A percentile compares a stretch with the other conserved stretches of the same genome.
Evolutionary conservation across 108 stramenopile genomes (phyloP).

Genomic region (Cyclotella distinguenda): DNA sequence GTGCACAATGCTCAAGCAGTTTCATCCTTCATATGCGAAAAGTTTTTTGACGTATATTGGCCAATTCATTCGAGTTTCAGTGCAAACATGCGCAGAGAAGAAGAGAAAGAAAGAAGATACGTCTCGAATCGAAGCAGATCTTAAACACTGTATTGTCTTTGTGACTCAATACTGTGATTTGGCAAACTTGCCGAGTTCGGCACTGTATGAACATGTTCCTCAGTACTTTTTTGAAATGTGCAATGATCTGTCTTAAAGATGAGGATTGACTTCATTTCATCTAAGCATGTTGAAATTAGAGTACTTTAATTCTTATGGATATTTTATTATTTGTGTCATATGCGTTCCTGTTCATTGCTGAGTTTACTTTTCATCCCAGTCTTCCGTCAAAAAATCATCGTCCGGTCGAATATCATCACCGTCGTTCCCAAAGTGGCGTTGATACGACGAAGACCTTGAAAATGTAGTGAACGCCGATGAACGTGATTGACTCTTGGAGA

Average conservation of each 20-base stretch:
- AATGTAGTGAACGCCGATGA: slow-evolving; percentile 5
- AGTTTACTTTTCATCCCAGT: slow-evolving; percentile 25
- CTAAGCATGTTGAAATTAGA: neutral
- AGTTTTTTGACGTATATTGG: slow-evolving; percentile 53
- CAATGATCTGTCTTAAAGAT: slow-evolving; percentile 9
- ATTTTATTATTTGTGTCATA: too few species aligned
- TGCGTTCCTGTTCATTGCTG: too few species aligned
- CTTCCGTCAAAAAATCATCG: slow-evolving; percentile 21
- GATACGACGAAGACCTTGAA: slow-evolving; percentile 22
- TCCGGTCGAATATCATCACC: slow-evolving; percentile 23
- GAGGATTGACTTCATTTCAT: neutral
- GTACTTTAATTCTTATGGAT: too few species aligned
- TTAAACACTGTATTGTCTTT: slow-evolving; percentile 44
- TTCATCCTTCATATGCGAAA: slow-evolving; percentile 51
- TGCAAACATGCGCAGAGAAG: slow-evolving; percentile 20
- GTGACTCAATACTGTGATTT: slow-evolving; percentile 46
- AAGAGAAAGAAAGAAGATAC: slow-evolving; percentile 34
- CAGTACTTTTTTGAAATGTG: slow-evolving; percentile 57
- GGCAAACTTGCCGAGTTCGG: slow-evolving; percentile 31
- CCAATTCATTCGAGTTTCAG: slow-evolving; percentile 52
- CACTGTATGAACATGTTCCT: slow-evolving; percentile 49
- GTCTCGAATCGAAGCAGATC: slow-evolving; percentile 40
- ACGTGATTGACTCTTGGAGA: slow-evolving; percentile 4
- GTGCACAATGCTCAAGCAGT: slow-evolving; percentile 56
- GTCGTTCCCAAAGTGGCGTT: slow-evolving; percentile 22